Percentiles rank a stretch among this genome's conserved stretches.
Conservation (phyloP, 2,329 filamentous ascomycete species). For the Fragosphaeria purpurea region DNA sequence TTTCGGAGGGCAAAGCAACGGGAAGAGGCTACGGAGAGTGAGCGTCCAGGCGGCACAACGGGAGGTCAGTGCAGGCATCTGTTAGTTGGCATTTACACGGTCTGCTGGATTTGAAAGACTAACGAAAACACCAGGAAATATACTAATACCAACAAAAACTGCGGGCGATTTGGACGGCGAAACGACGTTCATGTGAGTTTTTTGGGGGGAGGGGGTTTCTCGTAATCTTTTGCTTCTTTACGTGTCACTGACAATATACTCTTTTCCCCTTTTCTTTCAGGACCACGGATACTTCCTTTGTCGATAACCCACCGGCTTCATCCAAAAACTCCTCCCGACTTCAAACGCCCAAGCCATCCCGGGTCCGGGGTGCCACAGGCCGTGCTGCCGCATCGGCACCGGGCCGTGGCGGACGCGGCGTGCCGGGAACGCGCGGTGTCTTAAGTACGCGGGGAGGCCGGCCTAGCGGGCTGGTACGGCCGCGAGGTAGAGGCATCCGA, state of each 20-base stretch:
- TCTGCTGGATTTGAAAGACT: too few species aligned
- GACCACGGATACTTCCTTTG: slow-evolving; percentile 85
- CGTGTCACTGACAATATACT: neutral
- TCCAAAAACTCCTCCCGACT: slow-evolving; percentile 40
- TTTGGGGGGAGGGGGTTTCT: neutral
- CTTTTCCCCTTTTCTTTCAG: slow-evolving; percentile 30
- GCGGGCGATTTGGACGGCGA: slow-evolving; percentile 45
- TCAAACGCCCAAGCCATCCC: slow-evolving; percentile 36
- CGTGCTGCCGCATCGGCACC: slow-evolving; percentile 25
- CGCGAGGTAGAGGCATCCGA: slow-evolving; percentile 35
- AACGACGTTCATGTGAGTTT: slow-evolving; percentile 70
- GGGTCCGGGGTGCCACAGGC: slow-evolving; percentile 32
- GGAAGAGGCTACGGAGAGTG: slow-evolving; percentile 28
- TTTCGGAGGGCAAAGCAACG: slow-evolving; percentile 58
- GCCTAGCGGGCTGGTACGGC: slow-evolving; percentile 35
- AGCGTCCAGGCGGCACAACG: neutral
- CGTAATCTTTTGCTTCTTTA: neutral
- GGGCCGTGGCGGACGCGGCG: slow-evolving; percentile 23
- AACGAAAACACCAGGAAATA: slow-evolving; percentile 2
- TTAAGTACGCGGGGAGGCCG: slow-evolving; percentile 24
- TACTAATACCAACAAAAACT: slow-evolving; percentile 18
- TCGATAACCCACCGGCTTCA: slow-evolving; percentile 65
- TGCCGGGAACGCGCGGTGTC: slow-evolving; percentile 21
- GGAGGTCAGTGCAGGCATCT: neutral
- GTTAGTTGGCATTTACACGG: too few species aligned